These are phyloP conservation scores for Penicillium pulvis DNA, from an alignment of 495 filamentous ascomycete genomes.

Conservation along the genomic window DNA sequence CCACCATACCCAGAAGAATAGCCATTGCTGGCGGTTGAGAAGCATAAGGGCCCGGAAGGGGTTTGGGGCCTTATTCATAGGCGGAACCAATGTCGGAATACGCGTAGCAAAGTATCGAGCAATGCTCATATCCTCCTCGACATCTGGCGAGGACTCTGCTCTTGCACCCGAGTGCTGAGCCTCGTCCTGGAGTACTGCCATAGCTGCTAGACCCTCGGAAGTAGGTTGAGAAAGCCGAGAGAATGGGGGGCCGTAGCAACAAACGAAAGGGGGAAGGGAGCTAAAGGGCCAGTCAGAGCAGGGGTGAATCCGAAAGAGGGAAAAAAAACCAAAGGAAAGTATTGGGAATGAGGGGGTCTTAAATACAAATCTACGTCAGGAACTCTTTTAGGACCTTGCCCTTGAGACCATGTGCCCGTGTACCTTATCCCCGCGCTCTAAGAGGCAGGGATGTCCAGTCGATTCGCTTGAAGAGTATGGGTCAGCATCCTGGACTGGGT, in stretches of 20 bases:
- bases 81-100: conserved; percentile 70
- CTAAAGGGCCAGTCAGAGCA: background rate
- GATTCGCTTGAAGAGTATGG: too few relatives aligned
- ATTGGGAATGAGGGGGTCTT: background rate
- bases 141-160: conserved; percentile 18
- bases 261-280: background rate
- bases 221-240: background rate
- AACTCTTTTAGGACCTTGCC: background rate
- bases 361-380: background rate
- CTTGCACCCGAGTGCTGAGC: background rate
- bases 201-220: conserved; percentile 6
- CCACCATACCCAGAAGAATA: conserved; percentile 69
- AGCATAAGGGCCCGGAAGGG: conserved; percentile 70
- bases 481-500: too few relatives aligned
- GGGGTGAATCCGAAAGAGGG: background rate
- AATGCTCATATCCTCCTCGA: conserved; percentile 54
- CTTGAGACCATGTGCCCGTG: background rate
- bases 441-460: conserved; percentile 2
- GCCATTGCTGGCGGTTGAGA: conserved; percentile 76
- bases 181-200: conserved; percentile 13
- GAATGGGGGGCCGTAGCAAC: background rate
- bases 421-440: background rate
- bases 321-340: background rate
- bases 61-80: conserved; percentile 77
- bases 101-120: conserved; percentile 69